phyloP scores from a whole-genome alignment of 2,329 filamentous ascomycete genomes.

The Trichophyton mentagrophytes region DNA sequence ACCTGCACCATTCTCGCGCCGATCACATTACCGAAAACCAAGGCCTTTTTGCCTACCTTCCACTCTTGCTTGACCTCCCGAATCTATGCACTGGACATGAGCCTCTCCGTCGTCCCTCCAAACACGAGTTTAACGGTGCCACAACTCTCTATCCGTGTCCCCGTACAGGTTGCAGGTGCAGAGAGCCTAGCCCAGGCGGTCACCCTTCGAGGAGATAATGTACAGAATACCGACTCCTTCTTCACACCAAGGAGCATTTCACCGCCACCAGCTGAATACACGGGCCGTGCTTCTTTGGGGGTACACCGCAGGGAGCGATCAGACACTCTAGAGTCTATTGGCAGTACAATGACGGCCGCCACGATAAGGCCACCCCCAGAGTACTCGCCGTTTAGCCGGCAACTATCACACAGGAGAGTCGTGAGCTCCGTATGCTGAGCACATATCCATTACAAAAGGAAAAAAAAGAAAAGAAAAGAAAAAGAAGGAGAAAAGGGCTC shows the following conservation, averaged over 20 bases:
- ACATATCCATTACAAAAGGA: neutral
- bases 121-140: conserved; percentile 31
- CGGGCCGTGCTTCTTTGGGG: neutral
- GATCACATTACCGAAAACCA: conserved; percentile 45
- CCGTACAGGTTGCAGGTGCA: conserved; percentile 28
- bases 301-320: neutral
- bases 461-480: neutral
- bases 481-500: neutral
- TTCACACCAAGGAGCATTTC: conserved; percentile 12
- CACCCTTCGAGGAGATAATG: neutral
- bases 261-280: conserved; percentile 8
- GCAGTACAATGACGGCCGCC: neutral
- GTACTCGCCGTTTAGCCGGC: neutral
- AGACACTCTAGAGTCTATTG: neutral
- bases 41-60: conserved; percentile 55
- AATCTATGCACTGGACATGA: conserved; percentile 48
- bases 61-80: conserved; percentile 56
- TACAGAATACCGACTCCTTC: conserved; percentile 8
- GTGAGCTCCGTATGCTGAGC: conserved; percentile 1
- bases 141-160: conserved; percentile 30
- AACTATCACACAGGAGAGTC: neutral
- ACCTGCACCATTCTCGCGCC: conserved; percentile 52
- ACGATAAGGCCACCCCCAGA: neutral
- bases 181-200: conserved; percentile 10
- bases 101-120: conserved; percentile 42